phyloP scores from a whole-genome alignment of 1,284 basidiomycete species.

The Irpex sp. region DNA sequence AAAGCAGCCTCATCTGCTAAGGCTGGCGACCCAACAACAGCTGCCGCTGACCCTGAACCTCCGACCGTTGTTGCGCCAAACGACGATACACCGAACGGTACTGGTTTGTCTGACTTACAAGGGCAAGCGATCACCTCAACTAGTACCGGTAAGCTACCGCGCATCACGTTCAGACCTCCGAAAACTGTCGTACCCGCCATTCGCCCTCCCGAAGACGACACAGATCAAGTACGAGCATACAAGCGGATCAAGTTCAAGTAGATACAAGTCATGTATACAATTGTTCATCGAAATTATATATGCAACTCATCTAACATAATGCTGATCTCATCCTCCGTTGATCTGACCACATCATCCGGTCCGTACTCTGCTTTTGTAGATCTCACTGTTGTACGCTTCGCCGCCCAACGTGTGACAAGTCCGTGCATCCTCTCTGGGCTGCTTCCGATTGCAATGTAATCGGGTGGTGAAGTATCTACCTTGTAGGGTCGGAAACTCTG shows the following conservation, averaged over 20 bases:
- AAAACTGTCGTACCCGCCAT: too few species aligned
- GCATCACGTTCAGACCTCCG: too few species aligned
- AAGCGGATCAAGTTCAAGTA: background rate
- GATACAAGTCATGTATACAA: background rate
- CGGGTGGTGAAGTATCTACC: background rate
- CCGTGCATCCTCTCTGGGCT: background rate
- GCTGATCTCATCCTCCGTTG: background rate
- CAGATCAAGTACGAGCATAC: background rate
- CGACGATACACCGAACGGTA: too few species aligned
- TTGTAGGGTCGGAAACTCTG: background rate
- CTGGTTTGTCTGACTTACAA: too few species aligned
- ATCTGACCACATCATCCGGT: background rate
- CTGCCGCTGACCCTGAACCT: too few species aligned
- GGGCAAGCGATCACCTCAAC: too few species aligned
- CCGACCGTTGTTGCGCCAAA: too few species aligned
- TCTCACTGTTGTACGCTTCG: background rate
- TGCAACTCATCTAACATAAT: too few species aligned
- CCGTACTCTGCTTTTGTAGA: background rate
- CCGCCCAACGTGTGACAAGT: background rate
- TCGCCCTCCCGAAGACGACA: background rate
- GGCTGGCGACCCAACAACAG: too few species aligned
- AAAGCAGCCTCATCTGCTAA: too few species aligned
- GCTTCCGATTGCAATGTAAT: background rate
- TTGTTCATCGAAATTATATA: too few species aligned
- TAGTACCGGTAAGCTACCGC: too few species aligned